Base-by-base conservation (phyloP, 257 asterid species). In the Pogostemon cablin region DNA sequence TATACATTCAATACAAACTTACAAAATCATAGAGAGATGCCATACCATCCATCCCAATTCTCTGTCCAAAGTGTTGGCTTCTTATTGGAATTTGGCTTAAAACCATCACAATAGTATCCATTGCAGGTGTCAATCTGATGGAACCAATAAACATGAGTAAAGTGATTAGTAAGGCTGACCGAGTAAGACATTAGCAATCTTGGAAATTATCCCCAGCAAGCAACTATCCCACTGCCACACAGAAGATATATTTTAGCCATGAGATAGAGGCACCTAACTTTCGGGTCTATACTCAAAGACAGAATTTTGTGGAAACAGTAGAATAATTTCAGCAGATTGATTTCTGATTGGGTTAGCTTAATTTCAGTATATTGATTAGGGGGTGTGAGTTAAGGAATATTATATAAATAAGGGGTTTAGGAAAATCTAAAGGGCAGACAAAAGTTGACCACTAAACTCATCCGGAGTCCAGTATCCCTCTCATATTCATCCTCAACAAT, bases 31-130 rank as follows among this genome's bases (percentile, higher is more conserved):
- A 71, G 64, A 44, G 72, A 66, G 77, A 40, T 43, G 67, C 7
- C 69, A 44, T 90, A 93, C 98, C 98, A 90, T 86, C 98, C 98
- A 84, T 85, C 87, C 98, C 98, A 93, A 76, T 90, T 87, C 83
- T 93, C 98, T 4, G 98, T 90, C 98, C 97, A 90, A 67, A 93
- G 3, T 40, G 32, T 72, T 3, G 97, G 98, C 84, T 90, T 90
- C 74, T 82, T 84, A 54, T 79, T 76, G 72, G 98, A 87, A 80
- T 88, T 93, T 54, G 98, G 97, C 83, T 76, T 82, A 86, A 82
- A 93, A 64, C 86, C 87, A 72, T 93, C 98, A 54, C 97, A 93
- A 68, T 93, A 93, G 85, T 86, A 93, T 57, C 84, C 97, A 83
- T 93, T 93, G 88, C 98, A 93, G 60, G 96, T 74, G 80, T 93